Evolutionary conservation across 106 monocot genomes (phyloP), one percentile per base, ranked within the genome.

Genomic region (Apostasia ramifera): DNA sequence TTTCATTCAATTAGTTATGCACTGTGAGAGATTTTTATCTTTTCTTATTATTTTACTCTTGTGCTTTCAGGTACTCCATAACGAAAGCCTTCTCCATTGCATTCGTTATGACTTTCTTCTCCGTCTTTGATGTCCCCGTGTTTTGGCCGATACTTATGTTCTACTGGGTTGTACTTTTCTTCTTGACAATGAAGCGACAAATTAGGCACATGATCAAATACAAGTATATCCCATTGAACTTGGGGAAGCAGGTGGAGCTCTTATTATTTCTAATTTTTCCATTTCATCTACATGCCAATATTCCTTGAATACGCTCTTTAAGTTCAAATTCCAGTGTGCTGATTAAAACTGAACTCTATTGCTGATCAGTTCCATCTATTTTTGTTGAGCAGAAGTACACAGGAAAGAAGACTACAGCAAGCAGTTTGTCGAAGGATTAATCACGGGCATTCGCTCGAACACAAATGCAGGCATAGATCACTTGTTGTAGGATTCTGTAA

Each of bases 131-230:
- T 68, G 85, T 90, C 11, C 89, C 89, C 61, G 89, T 90, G 37
- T 90, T 90, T 69, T 90, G 89, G 89, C 89, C 89, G 6, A 86
- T 90, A 44, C 77, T 90, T 42, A 75, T 90, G n/a, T 85, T 77
- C 69, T 90, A 90, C 60, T 90, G 89, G 89, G 41, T 90, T 12
- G 89, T 90, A 66, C 85, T 90, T 15, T 90, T 90, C 45, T 74
- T 81, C 59, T 71, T 90, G 41, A 90, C 85, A 7, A 90, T 90
- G 89, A 90, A 86, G 70, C 82, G 89, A 5, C 89, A 90, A 61
- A 90, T 90, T 73, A 1, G 83, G 57, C 89, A 90, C 66, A 90
- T 90, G 89, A 71, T 85, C 73, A 90, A 90, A 63, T 86, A 85
- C 72, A 82, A 78, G 63, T 90, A 90, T 51, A 43, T 90, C 8